Evolutionary conservation across 371 early-diverging fungal genomes (phyloP).

Genomic region (Cokeromyces recurvatus): DNA sequence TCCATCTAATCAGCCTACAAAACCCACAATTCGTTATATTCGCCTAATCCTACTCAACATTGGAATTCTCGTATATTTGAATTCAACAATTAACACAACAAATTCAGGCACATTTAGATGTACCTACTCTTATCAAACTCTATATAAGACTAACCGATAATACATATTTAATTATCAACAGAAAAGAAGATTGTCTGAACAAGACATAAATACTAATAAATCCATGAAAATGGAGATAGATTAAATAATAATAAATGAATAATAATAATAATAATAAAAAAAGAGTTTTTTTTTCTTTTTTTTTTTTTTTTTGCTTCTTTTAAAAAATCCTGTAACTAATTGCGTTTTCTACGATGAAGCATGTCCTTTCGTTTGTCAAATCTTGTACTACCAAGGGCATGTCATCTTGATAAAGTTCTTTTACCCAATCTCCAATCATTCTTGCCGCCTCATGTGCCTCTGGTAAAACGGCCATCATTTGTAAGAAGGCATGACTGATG

Average conservation of each 20-base stretch:
- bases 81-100: no score
- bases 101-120: no score
- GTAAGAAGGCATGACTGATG: constrained; percentile 89
- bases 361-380: constrained; percentile 42
- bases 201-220: neutral
- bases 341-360: constrained; percentile 37
- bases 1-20: constrained; percentile 25
- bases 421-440: constrained; percentile 70
- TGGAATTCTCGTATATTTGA: constrained; percentile 38
- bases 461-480: constrained; percentile 84
- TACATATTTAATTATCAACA: no score
- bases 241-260: constrained; percentile 9
- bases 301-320: no score
- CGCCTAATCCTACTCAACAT: no score
- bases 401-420: constrained; percentile 5
- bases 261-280: no score
- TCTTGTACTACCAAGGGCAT: neutral
- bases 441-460: constrained; percentile 71
- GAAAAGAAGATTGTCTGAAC: no score
- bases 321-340: constrained; percentile 33
- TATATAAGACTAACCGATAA: no score
- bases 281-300: no score
- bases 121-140: no score
- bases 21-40: no score
- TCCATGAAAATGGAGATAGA: constrained; percentile 17